Conservation (phyloP, 306 rosid species). For the Castanospermum australe region DNA sequence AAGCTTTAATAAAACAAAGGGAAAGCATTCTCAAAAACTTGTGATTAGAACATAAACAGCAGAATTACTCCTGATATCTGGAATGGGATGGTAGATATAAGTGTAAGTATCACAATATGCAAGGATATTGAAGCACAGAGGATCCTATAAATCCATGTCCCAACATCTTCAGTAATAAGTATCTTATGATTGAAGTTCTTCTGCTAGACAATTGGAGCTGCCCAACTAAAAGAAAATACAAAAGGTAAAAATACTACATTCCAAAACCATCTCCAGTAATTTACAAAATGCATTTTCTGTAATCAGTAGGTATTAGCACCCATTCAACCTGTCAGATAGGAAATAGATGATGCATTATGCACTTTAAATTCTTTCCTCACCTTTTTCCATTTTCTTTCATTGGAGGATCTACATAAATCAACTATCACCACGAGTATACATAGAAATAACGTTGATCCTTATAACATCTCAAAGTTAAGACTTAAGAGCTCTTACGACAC, state of each 20-base stretch:
- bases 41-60: neutral
- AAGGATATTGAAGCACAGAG: neutral
- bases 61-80: neutral
- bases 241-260: neutral
- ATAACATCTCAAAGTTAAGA: neutral
- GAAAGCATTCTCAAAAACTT: neutral
- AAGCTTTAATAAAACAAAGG: neutral
- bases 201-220: neutral
- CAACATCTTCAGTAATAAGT: neutral
- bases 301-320: neutral
- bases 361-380: neutral
- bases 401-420: neutral
- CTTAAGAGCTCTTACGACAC: neutral
- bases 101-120: neutral
- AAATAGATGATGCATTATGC: neutral
- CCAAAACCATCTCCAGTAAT: neutral
- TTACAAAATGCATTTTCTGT: neutral
- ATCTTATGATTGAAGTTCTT: neutral
- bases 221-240: neutral
- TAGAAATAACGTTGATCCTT: neutral
- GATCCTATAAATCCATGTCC: constrained; percentile 1
- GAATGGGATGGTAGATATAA: neutral
- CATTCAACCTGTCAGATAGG: neutral
- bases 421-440: neutral
- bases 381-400: neutral